A percentile compares a stretch with the other conserved stretches of the same genome.
Conservation (phyloP, 1,139 yeast genomes). For the Lizanozyma gosingica region DNA sequence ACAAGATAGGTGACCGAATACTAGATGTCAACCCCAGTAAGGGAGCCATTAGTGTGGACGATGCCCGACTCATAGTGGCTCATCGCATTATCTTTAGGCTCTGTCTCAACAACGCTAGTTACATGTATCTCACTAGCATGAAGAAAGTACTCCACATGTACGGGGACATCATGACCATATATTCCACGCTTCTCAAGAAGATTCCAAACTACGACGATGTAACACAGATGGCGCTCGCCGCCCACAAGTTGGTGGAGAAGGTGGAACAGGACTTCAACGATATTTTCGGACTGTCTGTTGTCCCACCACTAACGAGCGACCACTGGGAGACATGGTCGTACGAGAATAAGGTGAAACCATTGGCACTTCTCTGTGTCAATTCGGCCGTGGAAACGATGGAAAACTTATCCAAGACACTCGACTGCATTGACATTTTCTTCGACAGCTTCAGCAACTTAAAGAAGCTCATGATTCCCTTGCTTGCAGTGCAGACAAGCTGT, state of each 20-base stretch:
- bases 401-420: neutral
- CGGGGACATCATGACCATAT: constrained; percentile 31
- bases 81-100: constrained; percentile 23
- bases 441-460: constrained; percentile 29
- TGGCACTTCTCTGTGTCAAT: neutral
- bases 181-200: constrained; percentile 30
- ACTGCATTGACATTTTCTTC: constrained; percentile 3
- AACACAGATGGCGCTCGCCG: constrained; percentile 9
- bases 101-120: constrained; percentile 26
- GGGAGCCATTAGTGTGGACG: constrained; percentile 12
- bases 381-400: neutral
- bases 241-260: neutral
- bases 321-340: neutral
- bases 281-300: neutral
- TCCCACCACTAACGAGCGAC: neutral
- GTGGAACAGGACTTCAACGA: neutral
- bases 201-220: constrained; percentile 37
- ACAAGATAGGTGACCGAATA: constrained; percentile 24
- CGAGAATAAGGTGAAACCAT: neutral
- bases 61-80: constrained; percentile 17
- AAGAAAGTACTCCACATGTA: constrained; percentile 29
- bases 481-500: neutral
- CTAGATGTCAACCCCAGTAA: constrained; percentile 15
- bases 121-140: constrained; percentile 18
- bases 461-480: neutral